phyloP scores from a whole-genome alignment of 345 rosid species.

The Brassica incana region DNA sequence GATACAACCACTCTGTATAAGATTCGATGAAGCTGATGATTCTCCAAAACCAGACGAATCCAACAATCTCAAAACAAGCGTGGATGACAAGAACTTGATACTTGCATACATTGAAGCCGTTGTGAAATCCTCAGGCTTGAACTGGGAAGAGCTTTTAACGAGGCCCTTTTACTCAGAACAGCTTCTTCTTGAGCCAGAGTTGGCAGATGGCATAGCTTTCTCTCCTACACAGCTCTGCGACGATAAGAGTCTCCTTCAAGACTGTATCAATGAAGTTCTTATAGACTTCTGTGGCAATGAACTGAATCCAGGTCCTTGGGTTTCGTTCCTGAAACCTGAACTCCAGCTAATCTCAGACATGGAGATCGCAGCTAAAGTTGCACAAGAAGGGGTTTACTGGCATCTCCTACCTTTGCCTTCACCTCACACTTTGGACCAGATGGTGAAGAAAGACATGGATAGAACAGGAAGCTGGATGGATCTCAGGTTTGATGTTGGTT shows the following conservation, averaged over 20 bases:
- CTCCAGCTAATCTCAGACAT: slow-evolving; percentile 52
- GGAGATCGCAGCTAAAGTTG: slow-evolving; percentile 51
- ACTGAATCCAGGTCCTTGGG: slow-evolving; percentile 56
- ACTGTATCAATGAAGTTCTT: slow-evolving; percentile 77
- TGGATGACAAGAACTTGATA: slow-evolving; percentile 47
- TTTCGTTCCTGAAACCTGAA: slow-evolving; percentile 53
- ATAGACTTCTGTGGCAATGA: slow-evolving; percentile 45
- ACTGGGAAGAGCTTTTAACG: slow-evolving; percentile 67
- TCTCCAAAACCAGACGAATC: slow-evolving; percentile 53
- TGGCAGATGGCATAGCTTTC: slow-evolving; percentile 53
- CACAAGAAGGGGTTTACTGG: slow-evolving; percentile 68
- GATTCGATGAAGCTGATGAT: slow-evolving; percentile 47
- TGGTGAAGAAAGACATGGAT: slow-evolving; percentile 77
- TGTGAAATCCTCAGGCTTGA: slow-evolving; percentile 54
- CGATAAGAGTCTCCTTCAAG: slow-evolving; percentile 58
- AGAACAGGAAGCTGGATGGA: slow-evolving; percentile 77
- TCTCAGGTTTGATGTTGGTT: slow-evolving; percentile 51
- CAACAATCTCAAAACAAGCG: slow-evolving; percentile 42
- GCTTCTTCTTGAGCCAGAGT: slow-evolving; percentile 60
- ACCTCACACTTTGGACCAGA: slow-evolving; percentile 78
- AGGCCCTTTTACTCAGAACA: slow-evolving; percentile 58
- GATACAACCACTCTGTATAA: slow-evolving; percentile 59
- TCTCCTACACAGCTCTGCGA: slow-evolving; percentile 51
- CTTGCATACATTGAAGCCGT: slow-evolving; percentile 56
- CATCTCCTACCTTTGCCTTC: slow-evolving; percentile 64